Percentiles rank a stretch among this genome's conserved stretches.
These are phyloP conservation scores for Candida labiduridarum DNA, from an alignment of 1,139 yeast species.

Conservation along the genomic window DNA sequence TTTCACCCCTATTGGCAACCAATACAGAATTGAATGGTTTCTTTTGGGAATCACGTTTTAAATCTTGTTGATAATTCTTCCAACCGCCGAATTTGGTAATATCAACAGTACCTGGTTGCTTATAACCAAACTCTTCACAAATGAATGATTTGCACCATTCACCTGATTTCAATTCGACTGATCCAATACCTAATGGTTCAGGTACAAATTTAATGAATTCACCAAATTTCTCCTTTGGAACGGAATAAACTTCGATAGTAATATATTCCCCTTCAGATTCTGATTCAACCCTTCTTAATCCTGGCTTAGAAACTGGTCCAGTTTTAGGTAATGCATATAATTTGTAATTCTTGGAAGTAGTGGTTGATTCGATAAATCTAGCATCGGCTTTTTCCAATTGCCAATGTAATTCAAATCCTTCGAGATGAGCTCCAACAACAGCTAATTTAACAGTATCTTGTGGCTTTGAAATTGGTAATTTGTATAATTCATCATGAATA, in stretches of 20 bases:
- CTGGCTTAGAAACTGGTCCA: constrained; percentile 87
- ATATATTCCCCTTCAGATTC: constrained; percentile 58
- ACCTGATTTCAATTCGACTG: constrained; percentile 79
- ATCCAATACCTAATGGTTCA: constrained; percentile 92
- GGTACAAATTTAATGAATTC: constrained; percentile 85
- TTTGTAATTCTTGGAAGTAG: constrained; percentile 72
- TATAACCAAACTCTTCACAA: constrained; percentile 88
- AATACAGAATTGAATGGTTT: constrained; percentile 82
- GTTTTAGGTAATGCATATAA: constrained; percentile 82
- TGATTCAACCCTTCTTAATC: constrained; percentile 67
- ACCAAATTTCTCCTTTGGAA: constrained; percentile 79
- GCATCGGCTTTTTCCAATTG: constrained; percentile 88
- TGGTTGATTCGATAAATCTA: constrained; percentile 62
- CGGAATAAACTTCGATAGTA: constrained; percentile 77
- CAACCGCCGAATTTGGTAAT: constrained; percentile 88
- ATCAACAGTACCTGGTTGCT: constrained; percentile 68
- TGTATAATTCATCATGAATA: constrained; percentile 35
- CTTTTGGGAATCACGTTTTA: constrained; percentile 23
- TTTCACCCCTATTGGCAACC: constrained; percentile 97
- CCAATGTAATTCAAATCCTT: constrained; percentile 91
- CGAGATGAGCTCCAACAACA: constrained; percentile 94
- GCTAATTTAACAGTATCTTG: constrained; percentile 58
- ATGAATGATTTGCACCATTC: constrained; percentile 88
- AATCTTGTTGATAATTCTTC: constrained; percentile 63
- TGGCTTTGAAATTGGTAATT: constrained; percentile 38